Evolutionary conservation across 306 rosid species (phyloP).

Genomic region (Quercus variabilis): DNA sequence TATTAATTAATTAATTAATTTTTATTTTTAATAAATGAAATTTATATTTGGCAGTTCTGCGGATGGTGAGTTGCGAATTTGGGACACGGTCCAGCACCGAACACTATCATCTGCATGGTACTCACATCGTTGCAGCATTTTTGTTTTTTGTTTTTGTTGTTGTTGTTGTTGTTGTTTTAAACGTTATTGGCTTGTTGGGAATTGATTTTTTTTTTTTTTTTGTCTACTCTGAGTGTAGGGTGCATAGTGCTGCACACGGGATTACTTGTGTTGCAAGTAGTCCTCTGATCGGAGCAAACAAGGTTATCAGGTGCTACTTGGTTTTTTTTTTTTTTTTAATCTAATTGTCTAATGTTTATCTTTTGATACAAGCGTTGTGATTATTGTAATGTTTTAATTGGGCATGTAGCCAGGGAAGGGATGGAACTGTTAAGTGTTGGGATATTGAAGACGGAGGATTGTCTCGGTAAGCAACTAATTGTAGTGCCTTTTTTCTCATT

Average conservation of each 20-base stretch:
- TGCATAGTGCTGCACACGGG: conserved; percentile 87
- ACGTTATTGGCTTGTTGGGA: not conserved
- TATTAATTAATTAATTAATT: not conserved
- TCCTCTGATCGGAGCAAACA: conserved; percentile 59
- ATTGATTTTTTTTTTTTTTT: not conserved
- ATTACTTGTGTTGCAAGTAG: conserved; percentile 60
- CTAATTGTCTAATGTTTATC: not conserved
- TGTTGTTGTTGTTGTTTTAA: not conserved
- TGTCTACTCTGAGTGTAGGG: conserved; percentile 36
- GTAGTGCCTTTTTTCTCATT: not conserved
- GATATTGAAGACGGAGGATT: conserved; percentile 62
- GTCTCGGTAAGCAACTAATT: conserved; percentile 54
- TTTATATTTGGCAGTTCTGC: conserved; percentile 48
- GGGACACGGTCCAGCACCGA: conserved; percentile 77
- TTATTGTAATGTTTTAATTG: not conserved
- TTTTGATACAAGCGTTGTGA: not conserved
- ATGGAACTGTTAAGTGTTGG: conserved; percentile 94
- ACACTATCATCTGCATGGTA: conserved; percentile 82
- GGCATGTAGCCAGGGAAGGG: conserved; percentile 91
- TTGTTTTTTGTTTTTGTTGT: not conserved
- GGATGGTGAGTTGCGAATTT: conserved; percentile 83
- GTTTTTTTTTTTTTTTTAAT: not conserved
- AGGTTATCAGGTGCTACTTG: conserved; percentile 59
- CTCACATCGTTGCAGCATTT: not conserved
- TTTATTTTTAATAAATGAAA: not conserved